Evolutionary conservation across 108 stramenopile species (phyloP).

Genomic region (Chaetoceros tenuissimus): DNA sequence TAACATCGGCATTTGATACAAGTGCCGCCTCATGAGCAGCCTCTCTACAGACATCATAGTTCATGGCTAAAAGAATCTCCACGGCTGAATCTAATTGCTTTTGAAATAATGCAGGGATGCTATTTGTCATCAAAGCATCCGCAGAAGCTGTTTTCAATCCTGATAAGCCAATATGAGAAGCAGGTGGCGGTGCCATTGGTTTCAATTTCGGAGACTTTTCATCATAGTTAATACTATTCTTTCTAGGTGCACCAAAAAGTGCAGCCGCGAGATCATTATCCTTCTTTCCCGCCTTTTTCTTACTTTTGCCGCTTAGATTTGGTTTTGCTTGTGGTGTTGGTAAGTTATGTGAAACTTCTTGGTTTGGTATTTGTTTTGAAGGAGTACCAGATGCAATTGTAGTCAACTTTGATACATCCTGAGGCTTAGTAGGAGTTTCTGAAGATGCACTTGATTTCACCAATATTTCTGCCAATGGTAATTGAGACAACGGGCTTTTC

Average conservation of each 20-base stretch:
- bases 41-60: conserved; percentile 38
- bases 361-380: not conserved
- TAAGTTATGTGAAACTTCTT: too few species aligned
- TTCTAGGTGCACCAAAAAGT: conserved; percentile 13
- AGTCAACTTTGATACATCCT: not conserved
- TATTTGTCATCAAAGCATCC: not conserved
- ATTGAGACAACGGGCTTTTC: not conserved
- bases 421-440: too few species aligned
- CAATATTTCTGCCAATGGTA: not conserved
- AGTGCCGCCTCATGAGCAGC: conserved; percentile 45
- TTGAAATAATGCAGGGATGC: conserved; percentile 5
- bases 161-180: not conserved
- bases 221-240: conserved; percentile 15
- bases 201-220: conserved; percentile 6
- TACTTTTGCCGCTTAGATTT: conserved; percentile 2
- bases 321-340: not conserved
- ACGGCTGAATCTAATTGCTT: conserved; percentile 43
- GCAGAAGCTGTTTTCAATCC: not conserved
- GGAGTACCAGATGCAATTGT: not conserved
- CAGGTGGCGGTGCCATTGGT: conserved; percentile 11
- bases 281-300: conserved; percentile 18
- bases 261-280: conserved; percentile 24
- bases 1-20: conserved; percentile 52
- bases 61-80: conserved; percentile 61
- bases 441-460: too few species aligned